Evolutionary conservation across 2,329 filamentous ascomycete species (phyloP), one percentile per base, ranked within the genome.

Genomic region (Colletotrichum sp.): DNA sequence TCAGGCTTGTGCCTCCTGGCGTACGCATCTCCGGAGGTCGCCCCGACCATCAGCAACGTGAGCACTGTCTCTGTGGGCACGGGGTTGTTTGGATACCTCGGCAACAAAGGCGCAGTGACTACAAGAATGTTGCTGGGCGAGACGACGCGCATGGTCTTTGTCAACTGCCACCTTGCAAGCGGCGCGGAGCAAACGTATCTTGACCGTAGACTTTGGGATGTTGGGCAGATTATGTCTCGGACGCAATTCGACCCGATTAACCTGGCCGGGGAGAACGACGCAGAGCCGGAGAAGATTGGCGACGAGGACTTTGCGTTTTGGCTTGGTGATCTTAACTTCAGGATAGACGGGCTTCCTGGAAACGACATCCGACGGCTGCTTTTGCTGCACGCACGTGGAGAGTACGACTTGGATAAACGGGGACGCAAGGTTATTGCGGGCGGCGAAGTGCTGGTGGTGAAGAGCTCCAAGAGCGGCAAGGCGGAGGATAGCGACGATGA

Each of bases 251-350:
- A 94, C 8, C 93, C 95, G 0, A 90, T 98, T 8, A 88, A 88
- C 52, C 90, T 93, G 74, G 87, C 90, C 0, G 93, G 94, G 10
- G 91, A 94, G 8, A 86, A 91, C 3, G 89, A 92, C 49, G 92
- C 93, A n/a, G 91, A 93, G 26, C 87, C 89, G 1, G 92, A 94
- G 68, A 91, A 88, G 44, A 93, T 99, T 78, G 96, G 95, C 1
- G 95, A 98, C 52, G 96, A 98, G 79, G 97, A 99, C 81, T 96
- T 98, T 85, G 92, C 93, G 0, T 98, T 99, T 81, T 99, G 96
- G 95, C 95, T 98, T 81, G 97, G 97, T 8, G 97, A 99, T 83
- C 89, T 99, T 57, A 99, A 99, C 83, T 99, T 98, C 82, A 92
- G 97, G 36, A 89, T 99, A 1, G 95, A 98, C 67, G 95, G 94